Percentiles rank a stretch among this genome's conserved stretches.
Evolutionary conservation across 2,329 filamentous ascomycete genomes (phyloP).

Genomic region (Akanthomyces uredinophilus): DNA sequence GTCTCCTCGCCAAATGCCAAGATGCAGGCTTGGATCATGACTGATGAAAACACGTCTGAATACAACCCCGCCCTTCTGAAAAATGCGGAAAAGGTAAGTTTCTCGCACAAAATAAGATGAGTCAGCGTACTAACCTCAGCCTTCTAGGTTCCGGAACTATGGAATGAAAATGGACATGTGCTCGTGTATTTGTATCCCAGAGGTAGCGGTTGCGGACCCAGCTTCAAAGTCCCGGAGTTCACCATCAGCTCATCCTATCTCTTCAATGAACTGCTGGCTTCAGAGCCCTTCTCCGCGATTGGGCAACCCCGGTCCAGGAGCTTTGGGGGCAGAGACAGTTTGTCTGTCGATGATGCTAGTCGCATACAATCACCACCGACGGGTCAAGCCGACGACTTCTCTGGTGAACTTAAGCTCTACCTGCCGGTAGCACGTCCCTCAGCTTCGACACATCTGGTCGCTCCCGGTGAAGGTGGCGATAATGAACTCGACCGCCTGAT

Average conservation of each 20-base stretch:
- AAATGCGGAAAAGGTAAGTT: conserved; percentile 49
- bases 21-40: conserved; percentile 49
- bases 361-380: conserved; percentile 33
- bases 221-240: conserved; percentile 55
- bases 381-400: conserved; percentile 33
- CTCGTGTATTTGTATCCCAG: conserved; percentile 53
- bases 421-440: conserved; percentile 43
- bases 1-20: conserved; percentile 19
- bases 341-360: conserved; percentile 46
- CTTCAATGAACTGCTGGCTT: conserved; percentile 48
- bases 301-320: conserved; percentile 36
- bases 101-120: background rate
- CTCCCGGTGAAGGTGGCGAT: conserved; percentile 28
- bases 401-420: conserved; percentile 46
- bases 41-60: conserved; percentile 46
- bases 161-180: conserved; percentile 56
- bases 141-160: conserved; percentile 57
- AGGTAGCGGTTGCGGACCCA: conserved; percentile 46
- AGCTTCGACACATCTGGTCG: conserved; percentile 29
- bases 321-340: conserved; percentile 42
- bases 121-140: conserved; percentile 18
- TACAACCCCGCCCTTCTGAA: conserved; percentile 50
- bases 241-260: conserved; percentile 50
- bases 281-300: conserved; percentile 32
- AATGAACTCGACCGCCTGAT: conserved; percentile 51